Conservation (phyloP, 2,329 filamentous ascomycete species). For the Pseudogymnoascus sp. region DNA sequence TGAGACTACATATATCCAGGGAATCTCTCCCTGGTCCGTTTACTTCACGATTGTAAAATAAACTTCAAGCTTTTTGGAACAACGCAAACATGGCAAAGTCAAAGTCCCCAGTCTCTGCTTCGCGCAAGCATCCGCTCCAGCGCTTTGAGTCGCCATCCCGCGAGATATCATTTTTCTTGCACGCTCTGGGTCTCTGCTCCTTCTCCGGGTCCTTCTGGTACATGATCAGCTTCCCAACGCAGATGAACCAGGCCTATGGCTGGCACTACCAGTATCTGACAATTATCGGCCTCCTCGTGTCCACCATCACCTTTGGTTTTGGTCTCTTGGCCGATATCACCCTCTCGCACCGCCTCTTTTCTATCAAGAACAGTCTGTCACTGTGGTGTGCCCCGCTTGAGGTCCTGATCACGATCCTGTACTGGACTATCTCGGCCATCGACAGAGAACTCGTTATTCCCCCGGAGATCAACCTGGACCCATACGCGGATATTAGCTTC, state of each 20-base stretch:
- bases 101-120: conserved; percentile 11
- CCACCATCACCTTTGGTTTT: conserved; percentile 50
- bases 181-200: conserved; percentile 44
- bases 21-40: background rate
- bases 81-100: conserved; percentile 16
- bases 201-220: conserved; percentile 47
- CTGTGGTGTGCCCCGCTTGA: conserved; percentile 61
- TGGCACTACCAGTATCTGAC: conserved; percentile 65
- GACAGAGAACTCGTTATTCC: conserved; percentile 43
- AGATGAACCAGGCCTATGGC: conserved; percentile 52
- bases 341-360: conserved; percentile 48
- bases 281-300: conserved; percentile 58
- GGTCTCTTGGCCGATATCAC: conserved; percentile 59
- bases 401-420: conserved; percentile 60
- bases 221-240: conserved; percentile 40
- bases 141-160: conserved; percentile 56
- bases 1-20: background rate
- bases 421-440: conserved; percentile 59
- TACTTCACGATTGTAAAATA: background rate
- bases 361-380: conserved; percentile 57
- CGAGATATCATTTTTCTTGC: conserved; percentile 52
- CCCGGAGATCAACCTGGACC: conserved; percentile 45
- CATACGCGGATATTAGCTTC: conserved; percentile 53
- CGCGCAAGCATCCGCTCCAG: conserved; percentile 50
- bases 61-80: background rate